Percentiles rank a stretch among this genome's conserved stretches.
These are phyloP conservation scores for Fusarium anthophilum DNA, from an alignment of 2,329 filamentous ascomycete genomes.

Conservation along the genomic window DNA sequence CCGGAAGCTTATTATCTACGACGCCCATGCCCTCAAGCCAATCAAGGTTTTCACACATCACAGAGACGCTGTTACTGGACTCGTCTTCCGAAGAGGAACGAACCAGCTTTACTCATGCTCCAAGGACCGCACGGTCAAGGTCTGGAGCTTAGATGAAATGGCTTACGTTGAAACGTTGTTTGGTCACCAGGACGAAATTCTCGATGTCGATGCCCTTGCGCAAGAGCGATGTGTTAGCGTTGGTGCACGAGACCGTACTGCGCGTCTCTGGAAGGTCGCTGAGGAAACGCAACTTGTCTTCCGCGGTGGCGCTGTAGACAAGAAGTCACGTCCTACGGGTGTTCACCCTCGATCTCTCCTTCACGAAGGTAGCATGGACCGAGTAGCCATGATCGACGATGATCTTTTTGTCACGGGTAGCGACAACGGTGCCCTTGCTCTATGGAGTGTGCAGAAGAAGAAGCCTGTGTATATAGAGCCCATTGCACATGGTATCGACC, in stretches of 20 bases:
- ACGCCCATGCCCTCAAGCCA: slow-evolving; percentile 80
- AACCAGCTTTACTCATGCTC: slow-evolving; percentile 94
- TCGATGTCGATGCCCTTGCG: slow-evolving; percentile 83
- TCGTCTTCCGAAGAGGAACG: slow-evolving; percentile 86
- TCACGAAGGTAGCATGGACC: slow-evolving; percentile 88
- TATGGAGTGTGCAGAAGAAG: slow-evolving; percentile 95
- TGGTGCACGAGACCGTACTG: slow-evolving; percentile 89
- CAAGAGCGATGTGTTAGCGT: slow-evolving; percentile 92
- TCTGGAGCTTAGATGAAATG: slow-evolving; percentile 91
- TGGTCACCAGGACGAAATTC: slow-evolving; percentile 91
- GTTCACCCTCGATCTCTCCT: slow-evolving; percentile 63
- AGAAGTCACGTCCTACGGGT: slow-evolving; percentile 53
- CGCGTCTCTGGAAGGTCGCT: slow-evolving; percentile 92
- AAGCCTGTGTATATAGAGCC: slow-evolving; percentile 86
- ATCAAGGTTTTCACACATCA: slow-evolving; percentile 91
- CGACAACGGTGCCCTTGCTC: slow-evolving; percentile 85
- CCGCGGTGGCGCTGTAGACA: slow-evolving; percentile 77
- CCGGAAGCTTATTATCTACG: slow-evolving; percentile 86
- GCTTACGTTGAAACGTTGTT: slow-evolving; percentile 97
- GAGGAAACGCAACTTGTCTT: slow-evolving; percentile 97
- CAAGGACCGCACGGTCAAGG: slow-evolving; percentile 92
- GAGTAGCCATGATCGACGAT: slow-evolving; percentile 88
- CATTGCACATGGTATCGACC: slow-evolving; percentile 86
- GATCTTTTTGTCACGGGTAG: slow-evolving; percentile 91
- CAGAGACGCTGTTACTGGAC: slow-evolving; percentile 83